Evolutionary conservation across 2,329 filamentous ascomycete genomes (phyloP).

Genomic region (Aspergillus cejpii): DNA sequence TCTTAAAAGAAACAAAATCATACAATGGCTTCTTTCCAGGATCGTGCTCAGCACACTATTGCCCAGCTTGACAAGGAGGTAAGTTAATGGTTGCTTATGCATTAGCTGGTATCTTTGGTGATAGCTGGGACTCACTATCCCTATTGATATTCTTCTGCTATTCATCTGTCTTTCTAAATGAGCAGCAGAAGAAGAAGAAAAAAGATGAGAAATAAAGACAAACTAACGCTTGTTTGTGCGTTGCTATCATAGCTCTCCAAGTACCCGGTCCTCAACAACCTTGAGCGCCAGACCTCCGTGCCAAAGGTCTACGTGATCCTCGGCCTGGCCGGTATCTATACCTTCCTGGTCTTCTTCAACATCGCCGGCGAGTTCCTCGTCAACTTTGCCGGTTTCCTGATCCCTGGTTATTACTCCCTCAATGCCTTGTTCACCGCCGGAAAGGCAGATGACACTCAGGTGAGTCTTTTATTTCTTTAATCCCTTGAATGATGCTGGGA

Average conservation of each 20-base stretch:
- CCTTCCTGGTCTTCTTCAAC: slow-evolving; percentile 67
- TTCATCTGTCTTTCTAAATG: slow-evolving; percentile 6
- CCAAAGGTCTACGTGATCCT: slow-evolving; percentile 63
- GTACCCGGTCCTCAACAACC: slow-evolving; percentile 60
- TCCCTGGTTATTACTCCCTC: slow-evolving; percentile 62
- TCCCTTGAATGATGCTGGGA: neutral
- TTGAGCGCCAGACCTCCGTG: slow-evolving; percentile 61
- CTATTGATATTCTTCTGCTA: neutral
- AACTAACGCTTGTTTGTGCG: neutral
- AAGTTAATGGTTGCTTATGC: slow-evolving; percentile 29
- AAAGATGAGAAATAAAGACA: neutral
- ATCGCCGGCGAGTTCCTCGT: slow-evolving; percentile 62
- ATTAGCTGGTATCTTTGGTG: slow-evolving; percentile 16
- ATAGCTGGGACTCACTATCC: no score
- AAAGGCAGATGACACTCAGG: slow-evolving; percentile 60
- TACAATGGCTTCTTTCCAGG: slow-evolving; percentile 49
- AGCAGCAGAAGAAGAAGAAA: no score
- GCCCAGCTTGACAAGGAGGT: slow-evolving; percentile 65
- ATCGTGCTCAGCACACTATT: slow-evolving; percentile 57
- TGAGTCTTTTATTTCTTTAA: slow-evolving; percentile 30
- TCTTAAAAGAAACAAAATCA: slow-evolving; percentile 10
- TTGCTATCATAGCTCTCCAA: slow-evolving; percentile 53
- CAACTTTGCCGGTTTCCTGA: slow-evolving; percentile 59
- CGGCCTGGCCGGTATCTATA: slow-evolving; percentile 58
- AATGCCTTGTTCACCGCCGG: slow-evolving; percentile 55